A percentile compares a stretch with the other conserved stretches of the same genome.
Evolutionary conservation across 1,139 yeast genomes (phyloP).

Genomic region (Saccharomyces hybrid): DNA sequence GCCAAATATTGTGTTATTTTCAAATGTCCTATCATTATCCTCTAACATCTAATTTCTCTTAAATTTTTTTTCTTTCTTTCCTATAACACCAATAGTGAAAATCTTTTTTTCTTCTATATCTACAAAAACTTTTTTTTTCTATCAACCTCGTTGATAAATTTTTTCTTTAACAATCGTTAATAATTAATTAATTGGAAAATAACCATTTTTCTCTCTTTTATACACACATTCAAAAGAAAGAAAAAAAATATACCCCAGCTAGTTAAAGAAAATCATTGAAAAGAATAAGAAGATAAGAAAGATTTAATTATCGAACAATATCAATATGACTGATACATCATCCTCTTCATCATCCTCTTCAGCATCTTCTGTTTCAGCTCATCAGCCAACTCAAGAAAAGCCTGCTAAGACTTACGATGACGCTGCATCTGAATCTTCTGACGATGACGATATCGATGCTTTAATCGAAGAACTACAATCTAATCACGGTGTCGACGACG

Average conservation of each 20-base stretch:
- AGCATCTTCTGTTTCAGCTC: background rate
- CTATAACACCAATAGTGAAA: background rate
- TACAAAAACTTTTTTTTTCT: conserved; percentile 1
- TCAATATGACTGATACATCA: background rate
- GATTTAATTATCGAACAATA: background rate
- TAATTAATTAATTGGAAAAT: background rate
- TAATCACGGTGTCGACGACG: conserved; percentile 56
- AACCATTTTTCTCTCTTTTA: background rate
- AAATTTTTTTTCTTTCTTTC: background rate
- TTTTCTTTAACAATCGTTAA: background rate
- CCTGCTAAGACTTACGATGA: conserved; percentile 8
- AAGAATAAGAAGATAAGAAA: background rate
- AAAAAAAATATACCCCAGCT: background rate
- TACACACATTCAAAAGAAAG: background rate
- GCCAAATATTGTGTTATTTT: background rate
- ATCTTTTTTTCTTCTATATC: conserved; percentile 1
- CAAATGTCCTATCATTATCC: background rate
- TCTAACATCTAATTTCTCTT: background rate
- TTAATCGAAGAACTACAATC: conserved; percentile 83
- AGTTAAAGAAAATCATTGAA: background rate
- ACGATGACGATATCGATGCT: conserved; percentile 79
- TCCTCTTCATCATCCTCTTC: background rate
- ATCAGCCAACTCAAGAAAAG: background rate
- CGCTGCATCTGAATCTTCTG: conserved; percentile 42
- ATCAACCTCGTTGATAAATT: conserved; percentile 1